Evolutionary conservation across 2,329 filamentous ascomycete species (phyloP).

Genomic region (Monilinia fructigena): DNA sequence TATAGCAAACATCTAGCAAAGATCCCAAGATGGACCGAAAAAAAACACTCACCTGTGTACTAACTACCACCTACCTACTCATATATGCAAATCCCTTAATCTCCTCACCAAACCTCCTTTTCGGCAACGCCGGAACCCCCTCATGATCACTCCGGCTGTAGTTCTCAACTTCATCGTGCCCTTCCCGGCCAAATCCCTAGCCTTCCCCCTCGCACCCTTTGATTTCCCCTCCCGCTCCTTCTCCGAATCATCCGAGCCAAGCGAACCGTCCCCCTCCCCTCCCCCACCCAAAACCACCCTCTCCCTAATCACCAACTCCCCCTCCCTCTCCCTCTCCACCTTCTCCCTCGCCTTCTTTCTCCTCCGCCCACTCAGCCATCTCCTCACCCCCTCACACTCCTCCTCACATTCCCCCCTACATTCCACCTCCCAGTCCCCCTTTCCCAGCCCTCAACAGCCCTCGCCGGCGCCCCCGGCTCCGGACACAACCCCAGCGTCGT

Average conservation of each 20-base stretch:
- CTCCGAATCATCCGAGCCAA: not conserved
- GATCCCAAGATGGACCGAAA: not conserved
- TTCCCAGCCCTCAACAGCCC: not conserved
- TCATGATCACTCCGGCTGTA: not conserved
- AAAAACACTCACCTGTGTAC: not conserved
- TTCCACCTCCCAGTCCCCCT: not conserved
- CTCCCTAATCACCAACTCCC: slow-evolving; percentile 2
- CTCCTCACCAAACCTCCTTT: slow-evolving; percentile 1
- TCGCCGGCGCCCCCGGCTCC: not conserved
- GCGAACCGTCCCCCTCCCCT: not conserved
- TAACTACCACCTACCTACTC: slow-evolving; percentile 2
- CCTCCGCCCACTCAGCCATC: not conserved
- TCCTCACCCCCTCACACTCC: not conserved
- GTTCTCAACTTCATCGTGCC: not conserved
- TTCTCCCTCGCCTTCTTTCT: not conserved
- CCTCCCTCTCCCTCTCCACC: not conserved
- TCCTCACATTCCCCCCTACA: too few species aligned
- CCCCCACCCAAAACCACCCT: not conserved
- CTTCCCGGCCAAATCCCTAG: not conserved
- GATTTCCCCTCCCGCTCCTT: not conserved
- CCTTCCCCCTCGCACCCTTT: not conserved
- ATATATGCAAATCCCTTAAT: not conserved
- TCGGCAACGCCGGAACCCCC: too few species aligned
- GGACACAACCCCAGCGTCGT: not conserved
- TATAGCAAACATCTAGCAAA: not conserved